Evolutionary conservation across 306 rosid species (phyloP).

Genomic region (Boehmeria nivea): DNA sequence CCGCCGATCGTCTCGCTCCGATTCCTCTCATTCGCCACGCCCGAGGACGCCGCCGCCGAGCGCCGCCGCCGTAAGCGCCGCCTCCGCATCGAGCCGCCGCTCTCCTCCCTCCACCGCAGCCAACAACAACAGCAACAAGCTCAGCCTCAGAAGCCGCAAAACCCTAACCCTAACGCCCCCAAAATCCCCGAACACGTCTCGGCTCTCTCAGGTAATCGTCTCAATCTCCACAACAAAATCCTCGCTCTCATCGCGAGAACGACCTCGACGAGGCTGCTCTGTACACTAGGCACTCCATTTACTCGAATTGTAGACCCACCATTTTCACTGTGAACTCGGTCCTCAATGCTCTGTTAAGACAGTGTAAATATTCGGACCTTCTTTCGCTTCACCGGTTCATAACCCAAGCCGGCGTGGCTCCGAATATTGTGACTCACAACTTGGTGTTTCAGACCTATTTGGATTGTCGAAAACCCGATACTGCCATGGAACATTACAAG

Average conservation of each 20-base stretch:
- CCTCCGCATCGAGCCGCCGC: constrained; percentile 93
- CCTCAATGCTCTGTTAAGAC: constrained; percentile 72
- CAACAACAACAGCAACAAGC: constrained; percentile 28
- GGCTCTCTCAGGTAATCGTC: constrained; percentile 71
- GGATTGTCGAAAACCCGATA: constrained; percentile 85
- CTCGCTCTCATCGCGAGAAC: constrained; percentile 66
- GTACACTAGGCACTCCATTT: constrained; percentile 87
- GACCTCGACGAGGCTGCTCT: constrained; percentile 93
- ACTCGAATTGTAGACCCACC: constrained; percentile 90
- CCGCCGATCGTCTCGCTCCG: constrained; percentile 43
- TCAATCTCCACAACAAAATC: constrained; percentile 72
- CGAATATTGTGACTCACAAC: constrained; percentile 77
- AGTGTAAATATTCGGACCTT: constrained; percentile 78
- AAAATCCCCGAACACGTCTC: constrained; percentile 81
- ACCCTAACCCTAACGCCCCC: constrained; percentile 78
- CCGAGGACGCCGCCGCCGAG: constrained; percentile 95
- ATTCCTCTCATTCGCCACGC: constrained; percentile 69
- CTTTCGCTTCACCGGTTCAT: constrained; percentile 88
- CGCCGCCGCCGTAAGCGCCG: constrained; percentile 96
- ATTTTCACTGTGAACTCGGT: constrained; percentile 86
- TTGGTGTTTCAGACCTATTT: constrained; percentile 83
- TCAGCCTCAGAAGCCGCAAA: constrained; percentile 37
- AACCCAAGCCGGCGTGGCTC: constrained; percentile 87
- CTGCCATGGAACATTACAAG: constrained; percentile 83
- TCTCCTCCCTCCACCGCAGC: constrained; percentile 66